Evolutionary conservation across 345 rosid species (phyloP), one percentile per base, ranked within the genome.

Genomic region (Acer yangbiense): DNA sequence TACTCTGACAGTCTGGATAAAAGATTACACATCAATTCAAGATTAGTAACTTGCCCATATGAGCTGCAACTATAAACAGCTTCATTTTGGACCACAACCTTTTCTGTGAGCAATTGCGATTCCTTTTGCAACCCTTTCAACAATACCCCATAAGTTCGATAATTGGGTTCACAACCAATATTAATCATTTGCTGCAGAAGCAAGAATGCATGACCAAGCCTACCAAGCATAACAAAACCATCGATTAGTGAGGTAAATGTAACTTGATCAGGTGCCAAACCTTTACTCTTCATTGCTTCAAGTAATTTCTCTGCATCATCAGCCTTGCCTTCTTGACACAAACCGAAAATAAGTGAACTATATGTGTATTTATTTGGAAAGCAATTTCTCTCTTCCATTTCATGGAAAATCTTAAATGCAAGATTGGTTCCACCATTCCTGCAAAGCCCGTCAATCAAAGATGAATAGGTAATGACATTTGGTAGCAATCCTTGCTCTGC

Each of bases 71-170:
- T 55, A 64, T 76, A 84, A n/a, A 57, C 77, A 9, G 72, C 65
- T 62, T 84, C 88, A 74, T 80, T 79, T 78, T 83, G 89, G 29
- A 82, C 81, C 76, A 83, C 86, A 41, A 80, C 87, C 70, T 79
- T 85, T 79, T 68, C 83, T 54, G 88, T 39, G 20, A 75, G 73
- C 71, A 87, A 61, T 68, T 79, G 82, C 72, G 77, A 72, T 75
- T 87, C 89, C 70, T 78, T 86, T 35, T 76, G 87, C 83, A 90
- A 72, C 64, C 94, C 91, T 74, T 89, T 89, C 76, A 89, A 74
- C 82, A 89, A 76, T 58, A 86, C 91, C 75, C 68, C 60, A 80
- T 81, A 90, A 8, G 94, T 89, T 62, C 87, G 78, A 75, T 82
- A 89, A 80, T 85, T 89, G 21, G 95, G 95, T 66, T 82, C 76